Evolutionary conservation across 2,329 filamentous ascomycete species (phyloP), one percentile per base, ranked within the genome.

Genomic region (Penicillium sclerotigenum): DNA sequence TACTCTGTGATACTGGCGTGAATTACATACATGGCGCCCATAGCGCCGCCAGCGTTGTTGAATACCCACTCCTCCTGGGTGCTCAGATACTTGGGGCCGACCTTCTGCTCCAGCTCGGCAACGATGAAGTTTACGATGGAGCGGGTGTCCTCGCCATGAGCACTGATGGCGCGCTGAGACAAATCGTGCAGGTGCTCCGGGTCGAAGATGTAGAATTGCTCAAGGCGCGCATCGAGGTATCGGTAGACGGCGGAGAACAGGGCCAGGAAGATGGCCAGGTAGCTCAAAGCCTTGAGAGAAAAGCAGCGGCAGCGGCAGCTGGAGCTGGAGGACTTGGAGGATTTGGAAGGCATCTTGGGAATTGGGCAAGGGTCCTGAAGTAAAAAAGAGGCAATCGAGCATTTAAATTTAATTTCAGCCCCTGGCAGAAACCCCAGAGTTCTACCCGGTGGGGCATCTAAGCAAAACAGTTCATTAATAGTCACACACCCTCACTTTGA

Each of bases 1-100:
- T 95, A 95, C 75, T 96, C 91, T 20, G 91, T 95, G 59, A 96
- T 80, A 88, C 88, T 92, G 57, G 90, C 89, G 71, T 95, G 91
- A 67, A 95, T 87, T 62, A 95, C 87, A 73, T 90, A 91, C 91
- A 95, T 94, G 68, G 83, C 89, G 54, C 91, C 91, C 91, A 95
- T 96, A 50, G 90, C 90, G 61, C 91, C 91, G 50, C 91, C 91
- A 49, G 90, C 90, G 69, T 95, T 95, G 81, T 95, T 96, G 68
- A 96, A 93, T 43, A 95, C 81, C 90, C 90, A 96, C 74, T 93
- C 88, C 76, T 93, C 85, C 57, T 87, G 78, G 53, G 83, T 71
- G 76, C 88, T 91, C 69, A 93, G 69, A 73, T 90, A 65, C 28
- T 70, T 68, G 16, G 68, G 61, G 14, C 69, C 71, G 36, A 77